A percentile compares a stretch with the other conserved stretches of the same genome.
phyloP scores from a whole-genome alignment of 352 stramenopile species.

The Globisporangium apiculatum region DNA sequence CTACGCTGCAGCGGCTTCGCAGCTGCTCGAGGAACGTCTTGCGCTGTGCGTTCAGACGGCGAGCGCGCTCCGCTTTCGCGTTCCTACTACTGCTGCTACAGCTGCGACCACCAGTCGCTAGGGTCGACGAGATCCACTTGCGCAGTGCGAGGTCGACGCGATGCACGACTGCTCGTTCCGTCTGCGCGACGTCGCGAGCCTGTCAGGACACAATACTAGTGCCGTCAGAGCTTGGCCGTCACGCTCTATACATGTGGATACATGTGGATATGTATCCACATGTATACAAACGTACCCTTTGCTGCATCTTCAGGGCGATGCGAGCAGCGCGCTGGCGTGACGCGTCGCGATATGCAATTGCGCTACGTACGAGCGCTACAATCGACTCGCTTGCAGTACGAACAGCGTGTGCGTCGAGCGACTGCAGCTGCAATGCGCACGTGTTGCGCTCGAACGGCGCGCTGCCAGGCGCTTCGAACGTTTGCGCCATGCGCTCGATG shows the following conservation, averaged over 20 bases:
- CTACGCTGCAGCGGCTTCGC: constrained; percentile 7
- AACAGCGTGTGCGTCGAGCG: neutral
- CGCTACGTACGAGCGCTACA: neutral
- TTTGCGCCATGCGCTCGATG: constrained; percentile 38
- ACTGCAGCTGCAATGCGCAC: constrained; percentile 10
- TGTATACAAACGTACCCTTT: neutral
- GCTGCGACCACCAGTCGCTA: constrained; percentile 9
- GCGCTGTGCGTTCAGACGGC: constrained; percentile 30
- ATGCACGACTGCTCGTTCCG: constrained; percentile 25
- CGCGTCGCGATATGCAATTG: neutral
- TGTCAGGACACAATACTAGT: neutral
- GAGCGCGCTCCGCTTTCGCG: constrained; percentile 17
- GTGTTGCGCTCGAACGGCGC: constrained; percentile 29
- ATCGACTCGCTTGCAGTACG: neutral
- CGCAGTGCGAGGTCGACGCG: constrained; percentile 50
- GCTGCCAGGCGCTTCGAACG: constrained; percentile 34
- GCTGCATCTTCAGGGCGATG: no score
- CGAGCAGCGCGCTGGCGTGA: no score
- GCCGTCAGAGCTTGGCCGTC: no score
- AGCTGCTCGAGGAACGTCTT: constrained; percentile 34
- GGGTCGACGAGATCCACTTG: constrained; percentile 40
- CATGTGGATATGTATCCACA: neutral
- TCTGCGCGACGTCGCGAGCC: constrained; percentile 11
- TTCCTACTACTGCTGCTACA: constrained; percentile 4
- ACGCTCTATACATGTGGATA: no score